These are phyloP conservation scores for Russula abietina DNA, from an alignment of 768 basidiomycete genomes.

Conservation along the genomic window DNA sequence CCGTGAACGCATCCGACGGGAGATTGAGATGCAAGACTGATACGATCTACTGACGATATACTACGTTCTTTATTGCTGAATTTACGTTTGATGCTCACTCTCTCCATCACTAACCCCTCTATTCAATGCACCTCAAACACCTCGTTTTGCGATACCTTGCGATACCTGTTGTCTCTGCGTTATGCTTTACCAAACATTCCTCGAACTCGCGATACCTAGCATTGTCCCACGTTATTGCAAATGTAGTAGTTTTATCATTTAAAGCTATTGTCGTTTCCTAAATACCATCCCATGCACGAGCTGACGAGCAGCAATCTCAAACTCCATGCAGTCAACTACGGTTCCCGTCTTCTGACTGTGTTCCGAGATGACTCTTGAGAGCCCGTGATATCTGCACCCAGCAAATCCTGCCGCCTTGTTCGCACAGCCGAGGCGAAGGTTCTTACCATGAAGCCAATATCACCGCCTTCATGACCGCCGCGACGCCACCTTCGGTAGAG, in stretches of 20 bases:
- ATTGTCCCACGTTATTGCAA: conserved; percentile 11
- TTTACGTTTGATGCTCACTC: conserved; percentile 9
- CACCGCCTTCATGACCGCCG: conserved; percentile 83
- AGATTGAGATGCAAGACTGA: conserved; percentile 64
- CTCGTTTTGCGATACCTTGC: conserved; percentile 25
- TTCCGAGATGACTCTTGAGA: conserved; percentile 75
- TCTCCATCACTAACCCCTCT: neutral
- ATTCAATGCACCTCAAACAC: neutral
- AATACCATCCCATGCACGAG: too few relatives aligned
- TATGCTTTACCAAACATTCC: conserved; percentile 11
- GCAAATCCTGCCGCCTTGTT: conserved; percentile 50
- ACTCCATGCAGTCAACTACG: conserved; percentile 64
- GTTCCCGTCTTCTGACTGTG: conserved; percentile 60
- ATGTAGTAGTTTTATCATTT: conserved; percentile 11
- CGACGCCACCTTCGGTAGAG: conserved; percentile 52
- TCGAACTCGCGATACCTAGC: conserved; percentile 18
- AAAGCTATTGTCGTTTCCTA: neutral
- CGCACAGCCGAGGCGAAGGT: conserved; percentile 74
- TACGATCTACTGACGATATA: conserved; percentile 15
- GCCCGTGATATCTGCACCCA: conserved; percentile 66
- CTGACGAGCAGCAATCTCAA: conserved; percentile 49
- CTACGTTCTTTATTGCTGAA: conserved; percentile 14
- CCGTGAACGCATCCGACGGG: conserved; percentile 72
- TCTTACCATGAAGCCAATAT: conserved; percentile 65
- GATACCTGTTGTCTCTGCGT: conserved; percentile 16